Evolutionary conservation across 2,329 filamentous ascomycete genomes (phyloP), one percentile per base, ranked within the genome.

Genomic region (Cercospora janseana): DNA sequence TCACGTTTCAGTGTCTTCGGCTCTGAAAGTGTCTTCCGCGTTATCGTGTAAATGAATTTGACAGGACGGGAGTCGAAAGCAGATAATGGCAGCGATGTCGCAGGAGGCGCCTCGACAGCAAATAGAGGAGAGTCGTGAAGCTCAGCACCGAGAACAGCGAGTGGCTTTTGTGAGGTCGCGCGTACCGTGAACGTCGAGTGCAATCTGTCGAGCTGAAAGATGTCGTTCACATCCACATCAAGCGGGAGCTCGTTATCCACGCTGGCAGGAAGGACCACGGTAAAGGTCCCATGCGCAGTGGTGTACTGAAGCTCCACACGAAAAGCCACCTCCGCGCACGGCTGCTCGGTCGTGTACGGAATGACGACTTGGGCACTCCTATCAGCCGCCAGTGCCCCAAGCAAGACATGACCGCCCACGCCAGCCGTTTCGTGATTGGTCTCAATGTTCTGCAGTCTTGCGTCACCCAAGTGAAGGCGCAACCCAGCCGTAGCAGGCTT

Each of bases 141-240:
- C 45, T 82, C 77, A 57, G 87, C 88, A 46, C 79, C 79, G 37
- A 87, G 76, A 5, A 98, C 72, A 3, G 86, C 80, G 7, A 97
- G 69, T 0, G 93, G 93, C 23, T 85, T 83, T 18, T 80, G 68
- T 49, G 79, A 88, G 1, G 88, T 86, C 0, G 91, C 90, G 9
- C 88, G 90, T 45, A 98, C 85, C 10, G 88, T 95, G 67, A 98
- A 98, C 7, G 86, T 85, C 0, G 91, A 96, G 64, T 93, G 93
- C 0, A 97, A 76, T 0, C 82, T 78, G 6, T 83, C 74, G 56
- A 88, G 82, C 66, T 95, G 95, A 75, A 97, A 97, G 21, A 94
- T 82, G 61, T 98, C 93, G 63, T 97, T 91, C 4, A 98, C 93
- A 58, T 97, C 97, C 55, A 98, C 93, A 3, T 92, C 91, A 3